A percentile compares a stretch with the other conserved stretches of the same genome.
These are phyloP conservation scores for Scheffersomyces coipomensis DNA, from an alignment of 805 yeast genomes.

Conservation along the genomic window DNA sequence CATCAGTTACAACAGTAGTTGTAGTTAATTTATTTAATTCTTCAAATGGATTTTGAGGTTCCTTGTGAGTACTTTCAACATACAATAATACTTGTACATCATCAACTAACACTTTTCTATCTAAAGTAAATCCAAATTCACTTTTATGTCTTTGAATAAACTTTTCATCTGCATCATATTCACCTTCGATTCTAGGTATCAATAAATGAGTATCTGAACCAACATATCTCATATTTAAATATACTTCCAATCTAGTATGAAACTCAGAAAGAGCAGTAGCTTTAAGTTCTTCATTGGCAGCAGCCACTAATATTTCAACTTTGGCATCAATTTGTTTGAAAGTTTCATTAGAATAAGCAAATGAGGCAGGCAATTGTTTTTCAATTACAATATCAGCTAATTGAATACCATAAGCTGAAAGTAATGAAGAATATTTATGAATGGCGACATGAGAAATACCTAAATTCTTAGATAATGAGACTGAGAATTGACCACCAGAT, in stretches of 20 bases:
- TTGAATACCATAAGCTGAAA: conserved; percentile 33
- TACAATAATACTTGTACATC: conserved; percentile 48
- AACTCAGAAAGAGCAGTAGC: conserved; percentile 50
- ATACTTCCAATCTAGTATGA: conserved; percentile 56
- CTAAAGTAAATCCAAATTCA: conserved; percentile 38
- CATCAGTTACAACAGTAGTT: conserved; percentile 4
- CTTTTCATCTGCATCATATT: conserved; percentile 18
- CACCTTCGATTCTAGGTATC: conserved; percentile 39
- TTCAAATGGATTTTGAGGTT: conserved; percentile 52
- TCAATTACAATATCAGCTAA: conserved; percentile 34
- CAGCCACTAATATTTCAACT: conserved; percentile 41
- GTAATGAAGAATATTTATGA: conserved; percentile 31
- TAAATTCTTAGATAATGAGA: conserved; percentile 26
- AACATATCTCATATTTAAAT: conserved; percentile 73
- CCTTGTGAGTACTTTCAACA: conserved; percentile 53
- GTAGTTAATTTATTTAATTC: conserved; percentile 18
- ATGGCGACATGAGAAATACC: conserved; percentile 27
- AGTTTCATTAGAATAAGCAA: conserved; percentile 16
- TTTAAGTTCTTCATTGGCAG: conserved; percentile 36
- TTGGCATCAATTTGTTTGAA: conserved; percentile 42
- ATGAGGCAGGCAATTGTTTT: conserved; percentile 34
- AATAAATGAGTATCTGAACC: conserved; percentile 90
- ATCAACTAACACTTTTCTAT: conserved; percentile 33
- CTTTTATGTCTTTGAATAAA: conserved; percentile 28
- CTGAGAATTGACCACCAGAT: conserved; percentile 36